Evolutionary conservation across 2,329 filamentous ascomycete genomes (phyloP), one percentile per base, ranked within the genome.

Genomic region (Amylocarpus encephaloides): DNA sequence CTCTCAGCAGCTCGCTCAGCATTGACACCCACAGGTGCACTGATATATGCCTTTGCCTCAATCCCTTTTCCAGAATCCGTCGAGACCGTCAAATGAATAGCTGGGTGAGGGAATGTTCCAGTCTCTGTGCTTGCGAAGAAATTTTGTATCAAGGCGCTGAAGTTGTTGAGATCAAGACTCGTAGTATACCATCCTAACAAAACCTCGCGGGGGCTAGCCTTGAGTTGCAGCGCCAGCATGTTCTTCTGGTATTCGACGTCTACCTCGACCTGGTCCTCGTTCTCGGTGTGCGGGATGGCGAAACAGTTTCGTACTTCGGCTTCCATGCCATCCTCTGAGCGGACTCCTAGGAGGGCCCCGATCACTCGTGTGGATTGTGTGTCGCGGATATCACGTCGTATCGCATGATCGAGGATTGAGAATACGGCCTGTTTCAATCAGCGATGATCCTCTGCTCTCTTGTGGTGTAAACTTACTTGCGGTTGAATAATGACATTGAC

Each of bases 231-330:
- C 53, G 88, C 86, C 51, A 97, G 84, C 93, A 98, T 98, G 71
- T 92, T 91, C 81, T 97, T 97, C 75, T 98, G 93, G 73, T 97
- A 98, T 73, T 98, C 93, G 79, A 98, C 95, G 69, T 98, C 93
- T 58, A 98, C 93, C 73, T 98, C 93, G 65, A 98, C 93, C 73
- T 98, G 93, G 72, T 98, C 93, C 69, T 91, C 87, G 62, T 92
- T 95, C 75, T 98, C 93, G 62, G 92, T 97, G 76, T 98, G 93
- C 60, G 92, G 91, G 66, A 98, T 95, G 61, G 93, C 93, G 70
- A 98, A 98, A 75, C 89, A 92, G 67, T 89, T 94, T 67, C 89
- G 85, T 66, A 98, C 93, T 72, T 95, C 90, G 66, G 95, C 88
- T 71, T 97, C 92, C 67, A 87, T 89, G 70, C 92, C 93, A 78